These are phyloP conservation scores for Delonix regia DNA, from an alignment of 306 rosid species.

Conservation along the genomic window DNA sequence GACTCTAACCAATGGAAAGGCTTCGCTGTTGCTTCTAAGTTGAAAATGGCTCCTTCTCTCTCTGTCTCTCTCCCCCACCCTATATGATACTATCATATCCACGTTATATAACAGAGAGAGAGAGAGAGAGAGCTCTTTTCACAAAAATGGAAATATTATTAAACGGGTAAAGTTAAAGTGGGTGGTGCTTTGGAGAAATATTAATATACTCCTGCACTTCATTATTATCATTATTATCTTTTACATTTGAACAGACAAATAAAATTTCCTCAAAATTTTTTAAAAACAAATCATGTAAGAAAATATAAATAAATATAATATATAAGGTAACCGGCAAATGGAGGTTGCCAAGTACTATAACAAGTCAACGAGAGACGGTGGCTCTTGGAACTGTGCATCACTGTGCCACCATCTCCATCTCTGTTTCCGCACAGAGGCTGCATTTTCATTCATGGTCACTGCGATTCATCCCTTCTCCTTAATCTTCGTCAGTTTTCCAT, in stretches of 20 bases:
- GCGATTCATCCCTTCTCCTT: constrained; percentile 59
- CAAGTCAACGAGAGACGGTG: constrained; percentile 66
- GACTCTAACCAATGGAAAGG: constrained; percentile 41
- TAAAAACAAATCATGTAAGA: too few species aligned
- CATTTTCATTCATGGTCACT: constrained; percentile 18
- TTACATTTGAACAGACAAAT: too few species aligned
- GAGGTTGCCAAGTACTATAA: constrained; percentile 50
- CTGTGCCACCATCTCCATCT: constrained; percentile 49
- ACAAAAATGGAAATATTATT: constrained; percentile 39
- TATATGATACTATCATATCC: constrained; percentile 4
- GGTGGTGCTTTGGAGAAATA: background rate
- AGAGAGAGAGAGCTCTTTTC: background rate
- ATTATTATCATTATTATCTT: background rate
- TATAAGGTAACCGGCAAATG: constrained; percentile 72
- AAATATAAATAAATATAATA: too few species aligned
- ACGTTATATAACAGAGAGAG: constrained; percentile 27
- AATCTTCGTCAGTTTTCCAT: constrained; percentile 49
- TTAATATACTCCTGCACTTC: background rate
- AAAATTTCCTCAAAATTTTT: too few species aligned
- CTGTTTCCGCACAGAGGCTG: constrained; percentile 19
- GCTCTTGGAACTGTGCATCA: constrained; percentile 49
- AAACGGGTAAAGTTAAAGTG: constrained; percentile 38
- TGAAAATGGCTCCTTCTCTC: constrained; percentile 24
- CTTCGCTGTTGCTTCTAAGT: constrained; percentile 54
- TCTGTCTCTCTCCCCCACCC: background rate